These are phyloP conservation scores for Mycena rebaudengoi DNA, from an alignment of 768 basidiomycete genomes.

Conservation along the genomic window DNA sequence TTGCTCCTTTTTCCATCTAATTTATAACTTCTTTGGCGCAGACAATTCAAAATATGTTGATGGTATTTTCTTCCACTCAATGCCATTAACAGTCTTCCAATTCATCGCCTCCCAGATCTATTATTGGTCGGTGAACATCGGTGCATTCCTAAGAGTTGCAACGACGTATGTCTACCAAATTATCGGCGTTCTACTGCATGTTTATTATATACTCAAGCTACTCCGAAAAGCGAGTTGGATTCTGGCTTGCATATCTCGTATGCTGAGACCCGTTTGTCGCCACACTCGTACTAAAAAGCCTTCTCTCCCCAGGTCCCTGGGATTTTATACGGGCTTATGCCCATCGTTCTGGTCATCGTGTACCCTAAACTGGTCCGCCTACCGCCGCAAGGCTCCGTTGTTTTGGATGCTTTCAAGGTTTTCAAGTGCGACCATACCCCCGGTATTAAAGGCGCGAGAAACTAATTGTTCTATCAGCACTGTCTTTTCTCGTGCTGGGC, in stretches of 20 bases:
- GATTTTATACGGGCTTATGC: conserved; percentile 41
- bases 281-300: neutral
- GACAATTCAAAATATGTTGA: conserved; percentile 27
- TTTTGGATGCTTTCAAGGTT: neutral
- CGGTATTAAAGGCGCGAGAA: neutral
- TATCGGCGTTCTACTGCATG: neutral
- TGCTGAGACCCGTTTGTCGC: no score
- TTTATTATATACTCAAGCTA: neutral
- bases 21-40: neutral
- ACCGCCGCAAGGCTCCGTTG: neutral
- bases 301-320: neutral
- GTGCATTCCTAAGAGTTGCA: neutral
- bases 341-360: conserved; percentile 39
- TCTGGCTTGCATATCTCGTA: conserved; percentile 10
- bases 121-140: neutral
- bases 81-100: neutral
- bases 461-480: conserved; percentile 9
- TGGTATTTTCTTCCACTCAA: neutral
- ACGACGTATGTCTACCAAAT: neutral
- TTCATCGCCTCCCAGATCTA: conserved; percentile 16
- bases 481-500: conserved; percentile 20
- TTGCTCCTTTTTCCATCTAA: neutral
- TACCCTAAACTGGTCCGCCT: conserved; percentile 28
- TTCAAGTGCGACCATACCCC: conserved; percentile 3
- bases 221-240: neutral